These are phyloP conservation scores for Pleurotus eryngii DNA, from an alignment of 768 basidiomycete species.

Conservation along the genomic window DNA sequence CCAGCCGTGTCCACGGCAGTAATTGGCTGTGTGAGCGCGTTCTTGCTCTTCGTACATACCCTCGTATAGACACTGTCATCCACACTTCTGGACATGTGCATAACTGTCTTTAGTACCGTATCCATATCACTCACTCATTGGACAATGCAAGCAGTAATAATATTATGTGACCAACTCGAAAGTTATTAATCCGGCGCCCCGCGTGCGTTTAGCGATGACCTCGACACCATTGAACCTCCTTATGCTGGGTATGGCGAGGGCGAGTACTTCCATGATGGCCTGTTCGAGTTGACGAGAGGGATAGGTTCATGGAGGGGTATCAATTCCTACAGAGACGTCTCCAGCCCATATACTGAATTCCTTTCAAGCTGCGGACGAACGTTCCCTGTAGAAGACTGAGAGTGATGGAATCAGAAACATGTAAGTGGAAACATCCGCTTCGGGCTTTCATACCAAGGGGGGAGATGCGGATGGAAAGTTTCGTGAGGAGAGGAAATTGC, in stretches of 20 bases:
- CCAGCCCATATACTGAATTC: neutral
- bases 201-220: neutral
- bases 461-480: neutral
- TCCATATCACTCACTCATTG: too few species aligned
- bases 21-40: neutral
- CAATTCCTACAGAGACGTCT: conserved; percentile 3
- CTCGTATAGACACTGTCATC: neutral
- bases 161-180: neutral
- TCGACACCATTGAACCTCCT: neutral
- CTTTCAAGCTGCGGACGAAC: neutral
- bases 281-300: neutral
- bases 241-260: conserved; percentile 2
- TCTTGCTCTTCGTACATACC: neutral
- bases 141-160: too few species aligned
- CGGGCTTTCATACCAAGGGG: neutral
- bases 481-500: neutral
- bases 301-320: neutral
- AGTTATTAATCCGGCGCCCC: neutral
- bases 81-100: neutral
- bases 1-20: neutral
- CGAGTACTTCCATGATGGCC: conserved; percentile 6
- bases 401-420: too few species aligned
- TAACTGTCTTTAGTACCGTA: neutral
- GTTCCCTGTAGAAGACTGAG: neutral
- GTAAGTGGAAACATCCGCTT: neutral